Evolutionary conservation across 2,329 filamentous ascomycete genomes (phyloP).

Genomic region (Dactylellina sp.): DNA sequence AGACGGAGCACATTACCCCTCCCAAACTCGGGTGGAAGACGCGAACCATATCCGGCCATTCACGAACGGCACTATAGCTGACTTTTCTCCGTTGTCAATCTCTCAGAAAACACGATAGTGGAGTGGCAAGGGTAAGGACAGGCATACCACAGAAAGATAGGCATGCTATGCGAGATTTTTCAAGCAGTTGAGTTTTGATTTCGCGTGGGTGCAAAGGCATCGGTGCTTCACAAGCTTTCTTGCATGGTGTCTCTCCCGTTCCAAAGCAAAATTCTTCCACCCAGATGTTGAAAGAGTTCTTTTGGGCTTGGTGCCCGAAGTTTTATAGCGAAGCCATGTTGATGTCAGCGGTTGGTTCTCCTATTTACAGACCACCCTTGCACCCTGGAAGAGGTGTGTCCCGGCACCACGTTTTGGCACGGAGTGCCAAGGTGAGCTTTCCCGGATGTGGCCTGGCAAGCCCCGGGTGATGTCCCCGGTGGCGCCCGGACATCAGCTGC

Average conservation of each 20-base stretch:
- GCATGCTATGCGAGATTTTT: too few species aligned
- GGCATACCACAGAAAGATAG: too few species aligned
- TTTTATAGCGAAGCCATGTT: too few species aligned
- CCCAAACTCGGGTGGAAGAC: background rate
- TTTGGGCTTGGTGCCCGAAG: too few species aligned
- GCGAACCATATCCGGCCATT: slow-evolving; percentile 1
- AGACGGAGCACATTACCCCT: slow-evolving; percentile 10
- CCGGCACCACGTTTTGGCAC: slow-evolving; percentile 27
- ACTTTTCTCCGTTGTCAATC: background rate
- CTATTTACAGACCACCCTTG: too few species aligned
- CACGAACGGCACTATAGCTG: background rate
- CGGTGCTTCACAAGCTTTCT: background rate
- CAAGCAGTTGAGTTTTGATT: background rate
- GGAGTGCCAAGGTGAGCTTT: background rate
- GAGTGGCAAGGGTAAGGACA: too few species aligned
- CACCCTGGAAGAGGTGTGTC: too few species aligned
- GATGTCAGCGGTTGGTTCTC: background rate
- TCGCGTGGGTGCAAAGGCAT: background rate
- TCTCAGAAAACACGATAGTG: too few species aligned
- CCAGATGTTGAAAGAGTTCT: too few species aligned
- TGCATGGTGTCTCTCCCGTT: too few species aligned
- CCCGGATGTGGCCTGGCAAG: too few species aligned
- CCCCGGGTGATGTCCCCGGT: background rate
- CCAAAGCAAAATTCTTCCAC: too few species aligned
- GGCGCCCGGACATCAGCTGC: slow-evolving; percentile 1